These are phyloP conservation scores for Cordyceps cicadae DNA, from an alignment of 2,329 filamentous ascomycete species.

Conservation along the genomic window DNA sequence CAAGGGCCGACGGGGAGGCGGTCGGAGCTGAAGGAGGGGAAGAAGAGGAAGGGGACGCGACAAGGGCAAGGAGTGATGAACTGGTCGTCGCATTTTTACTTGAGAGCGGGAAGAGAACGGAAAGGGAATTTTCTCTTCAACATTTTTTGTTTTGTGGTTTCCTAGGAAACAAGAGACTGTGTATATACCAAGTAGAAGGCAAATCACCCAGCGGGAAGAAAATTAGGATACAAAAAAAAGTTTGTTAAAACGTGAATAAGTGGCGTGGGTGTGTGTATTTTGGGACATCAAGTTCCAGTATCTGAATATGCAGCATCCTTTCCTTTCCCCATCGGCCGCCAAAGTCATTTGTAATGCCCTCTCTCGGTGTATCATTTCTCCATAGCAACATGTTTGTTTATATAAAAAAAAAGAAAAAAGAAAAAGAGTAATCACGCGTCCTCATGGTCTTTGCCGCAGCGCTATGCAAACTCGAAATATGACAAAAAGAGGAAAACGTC, in stretches of 20 bases:
- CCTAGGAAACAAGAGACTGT: not conserved
- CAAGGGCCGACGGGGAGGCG: slow-evolving; percentile 29
- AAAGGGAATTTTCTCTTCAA: not conserved
- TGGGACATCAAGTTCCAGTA: not conserved
- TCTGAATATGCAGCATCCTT: not conserved
- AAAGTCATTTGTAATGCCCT: not conserved
- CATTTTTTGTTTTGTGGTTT: not conserved
- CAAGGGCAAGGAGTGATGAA: not conserved
- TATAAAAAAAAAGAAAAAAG: not conserved
- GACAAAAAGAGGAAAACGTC: not conserved
- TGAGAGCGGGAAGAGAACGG: not conserved
- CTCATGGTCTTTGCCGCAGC: slow-evolving; percentile 3
- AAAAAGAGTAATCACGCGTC: not conserved
- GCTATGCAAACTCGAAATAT: slow-evolving; percentile 4
- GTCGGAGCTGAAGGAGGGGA: slow-evolving; percentile 12
- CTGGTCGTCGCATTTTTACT: not conserved
- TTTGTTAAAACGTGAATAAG: not conserved
- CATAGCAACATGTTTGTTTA: not conserved
- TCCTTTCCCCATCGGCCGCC: not conserved
- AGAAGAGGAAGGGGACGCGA: not conserved
- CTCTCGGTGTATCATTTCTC: not conserved
- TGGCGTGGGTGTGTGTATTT: slow-evolving; percentile 3
- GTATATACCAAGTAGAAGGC: slow-evolving; percentile 2
- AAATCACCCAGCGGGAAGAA: not conserved
- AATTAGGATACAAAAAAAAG: not conserved